Base-by-base conservation (phyloP, 2,329 filamentous ascomycete genomes). In the Scytalidium lignicola region DNA sequence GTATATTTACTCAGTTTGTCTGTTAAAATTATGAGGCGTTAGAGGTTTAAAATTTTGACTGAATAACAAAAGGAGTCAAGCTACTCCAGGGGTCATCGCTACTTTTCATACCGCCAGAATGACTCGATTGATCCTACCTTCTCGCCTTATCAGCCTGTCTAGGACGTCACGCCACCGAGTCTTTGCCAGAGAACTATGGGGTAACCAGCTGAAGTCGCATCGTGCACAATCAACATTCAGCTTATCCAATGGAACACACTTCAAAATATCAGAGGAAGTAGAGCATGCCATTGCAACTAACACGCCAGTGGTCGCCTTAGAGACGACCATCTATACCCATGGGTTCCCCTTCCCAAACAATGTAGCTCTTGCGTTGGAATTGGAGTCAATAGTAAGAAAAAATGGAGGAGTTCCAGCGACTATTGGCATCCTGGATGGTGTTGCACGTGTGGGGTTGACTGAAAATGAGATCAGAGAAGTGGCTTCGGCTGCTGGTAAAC, bases 311-410 rank as follows among this genome's bases (percentile, higher is more conserved):
- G 91, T 99, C 10, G 93, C 92, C 15, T 77, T 99, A 3, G 93
- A 99, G 69, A 90, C 89, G 2, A 96, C 93, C 3, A 97, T 99
- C 59, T 97, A 99, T 69, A 99, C 93, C 1, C 93, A 99, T 70
- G 91, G 90, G 75, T 87, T 84, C 55, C 83, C 85, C 2, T 86
- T 86, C 58, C 85, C 85, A 0, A 79, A 86, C 22, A 89, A 88
- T 58, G 70, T 86, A 39, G 83, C 86, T 19, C 75, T 99, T 13
- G 88, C 89, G 42, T 71, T 81, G 18, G 78, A 85, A 43, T 80
- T 97, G 51, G 89, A 96, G 63, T 82, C 84, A 12, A 76, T 95
- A 39, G 87, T 97, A 44, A 86, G 93, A 42, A 74, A 76, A 39
- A 80, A 90, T 67, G 93, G 93, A 37, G 90, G 79, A 15, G 79